These are phyloP conservation scores for Lotmaria passim DNA, from an alignment of 208 protist genomes.

Conservation along the genomic window DNA sequence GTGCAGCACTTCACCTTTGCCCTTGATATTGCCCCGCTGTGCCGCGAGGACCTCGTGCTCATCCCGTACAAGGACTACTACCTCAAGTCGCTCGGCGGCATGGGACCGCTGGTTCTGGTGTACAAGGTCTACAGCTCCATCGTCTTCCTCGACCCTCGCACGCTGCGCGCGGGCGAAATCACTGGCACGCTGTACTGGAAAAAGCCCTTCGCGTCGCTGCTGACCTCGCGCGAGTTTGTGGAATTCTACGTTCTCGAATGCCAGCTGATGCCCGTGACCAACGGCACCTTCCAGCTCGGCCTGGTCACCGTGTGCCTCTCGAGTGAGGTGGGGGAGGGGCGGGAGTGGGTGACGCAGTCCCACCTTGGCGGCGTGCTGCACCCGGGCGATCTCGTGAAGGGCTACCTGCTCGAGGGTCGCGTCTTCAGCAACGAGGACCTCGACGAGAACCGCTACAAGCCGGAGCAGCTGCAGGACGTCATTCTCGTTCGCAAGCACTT, in stretches of 20 bases:
- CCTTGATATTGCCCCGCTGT: slow-evolving; percentile 98
- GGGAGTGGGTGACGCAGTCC: slow-evolving; percentile 92
- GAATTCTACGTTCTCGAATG: slow-evolving; percentile 98
- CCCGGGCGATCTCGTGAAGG: slow-evolving; percentile 94
- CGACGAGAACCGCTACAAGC: slow-evolving; percentile 70
- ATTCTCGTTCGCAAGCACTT: slow-evolving; percentile 95
- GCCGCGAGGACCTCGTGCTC: slow-evolving; percentile 95
- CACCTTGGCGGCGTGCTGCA: slow-evolving; percentile 95
- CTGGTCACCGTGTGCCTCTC: slow-evolving; percentile 96
- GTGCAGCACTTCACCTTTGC: slow-evolving; percentile 98
- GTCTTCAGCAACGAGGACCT: slow-evolving; percentile 94
- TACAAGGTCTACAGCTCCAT: slow-evolving; percentile 95
- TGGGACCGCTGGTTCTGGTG: slow-evolving; percentile 94
- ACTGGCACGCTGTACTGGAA: slow-evolving; percentile 93
- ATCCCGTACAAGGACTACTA: slow-evolving; percentile 92
- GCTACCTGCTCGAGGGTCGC: slow-evolving; percentile 90
- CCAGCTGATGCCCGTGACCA: slow-evolving; percentile 72
- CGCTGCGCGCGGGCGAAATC: slow-evolving; percentile 94
- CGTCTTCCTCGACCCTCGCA: slow-evolving; percentile 96
- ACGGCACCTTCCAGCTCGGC: slow-evolving; percentile 89
- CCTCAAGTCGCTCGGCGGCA: slow-evolving; percentile 78
- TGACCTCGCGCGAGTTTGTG: slow-evolving; percentile 84
- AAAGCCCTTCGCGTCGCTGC: slow-evolving; percentile 90
- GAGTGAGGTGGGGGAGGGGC: slow-evolving; percentile 95
- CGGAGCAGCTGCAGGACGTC: slow-evolving; percentile 88